Evolutionary conservation across 495 filamentous ascomycete species (phyloP).

Genomic region (Daldinia decipiens): DNA sequence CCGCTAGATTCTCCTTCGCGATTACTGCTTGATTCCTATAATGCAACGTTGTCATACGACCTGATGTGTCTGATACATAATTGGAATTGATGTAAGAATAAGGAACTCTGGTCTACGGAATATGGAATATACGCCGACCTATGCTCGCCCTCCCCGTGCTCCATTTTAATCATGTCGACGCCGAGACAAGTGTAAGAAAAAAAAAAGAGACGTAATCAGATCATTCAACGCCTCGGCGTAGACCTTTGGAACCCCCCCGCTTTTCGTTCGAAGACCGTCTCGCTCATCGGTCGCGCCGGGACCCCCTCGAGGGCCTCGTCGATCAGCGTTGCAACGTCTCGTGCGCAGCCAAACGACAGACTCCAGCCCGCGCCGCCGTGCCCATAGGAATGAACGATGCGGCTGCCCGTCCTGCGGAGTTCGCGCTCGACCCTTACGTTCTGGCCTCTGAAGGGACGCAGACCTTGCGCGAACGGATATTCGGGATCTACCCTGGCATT

Average conservation of each 20-base stretch:
- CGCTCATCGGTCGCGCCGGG: constrained; percentile 46
- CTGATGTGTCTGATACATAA: not conserved
- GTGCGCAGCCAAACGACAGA: constrained; percentile 57
- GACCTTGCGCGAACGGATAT: constrained; percentile 59
- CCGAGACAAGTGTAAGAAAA: constrained; percentile 7
- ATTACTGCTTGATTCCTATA: not conserved
- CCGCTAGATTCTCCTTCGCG: constrained; percentile 16
- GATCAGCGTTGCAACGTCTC: constrained; percentile 51
- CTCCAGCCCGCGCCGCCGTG: constrained; percentile 62
- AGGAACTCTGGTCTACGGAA: constrained; percentile 15
- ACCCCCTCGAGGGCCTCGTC: constrained; percentile 48
- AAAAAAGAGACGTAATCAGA: constrained; percentile 11
- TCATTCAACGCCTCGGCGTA: constrained; percentile 20
- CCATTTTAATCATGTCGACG: not conserved
- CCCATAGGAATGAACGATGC: constrained; percentile 61
- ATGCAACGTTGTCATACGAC: not conserved
- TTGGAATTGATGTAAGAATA: not conserved
- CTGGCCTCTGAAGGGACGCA: constrained; percentile 53
- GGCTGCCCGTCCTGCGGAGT: constrained; percentile 46
- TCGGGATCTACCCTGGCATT: constrained; percentile 56
- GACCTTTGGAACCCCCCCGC: constrained; percentile 36
- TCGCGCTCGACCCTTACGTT: constrained; percentile 61
- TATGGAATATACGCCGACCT: constrained; percentile 19
- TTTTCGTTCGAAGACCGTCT: constrained; percentile 34
- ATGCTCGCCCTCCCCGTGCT: constrained; percentile 8